A percentile compares a stretch with the other conserved stretches of the same genome.
Conservation (phyloP, 2,329 filamentous ascomycete species). For the Tympanopsis confertula region DNA sequence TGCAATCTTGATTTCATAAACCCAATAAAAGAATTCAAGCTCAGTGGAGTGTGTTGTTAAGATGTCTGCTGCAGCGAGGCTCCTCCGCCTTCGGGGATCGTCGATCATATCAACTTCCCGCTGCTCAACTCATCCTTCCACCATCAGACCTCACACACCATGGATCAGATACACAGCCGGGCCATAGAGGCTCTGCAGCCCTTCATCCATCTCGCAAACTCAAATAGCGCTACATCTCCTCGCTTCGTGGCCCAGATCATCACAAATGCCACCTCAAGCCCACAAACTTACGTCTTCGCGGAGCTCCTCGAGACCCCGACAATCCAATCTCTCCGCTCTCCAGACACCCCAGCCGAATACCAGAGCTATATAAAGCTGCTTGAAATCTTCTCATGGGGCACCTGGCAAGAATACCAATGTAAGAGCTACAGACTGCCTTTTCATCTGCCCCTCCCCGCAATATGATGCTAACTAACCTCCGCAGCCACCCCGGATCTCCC, state of each 20-base stretch:
- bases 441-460: background rate
- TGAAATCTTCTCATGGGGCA: conserved; percentile 59
- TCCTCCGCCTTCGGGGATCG: too few relatives aligned
- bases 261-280: conserved; percentile 50
- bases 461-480: background rate
- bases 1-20: too few relatives aligned
- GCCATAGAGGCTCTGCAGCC: conserved; percentile 39
- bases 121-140: too few relatives aligned
- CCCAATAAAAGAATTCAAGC: too few relatives aligned
- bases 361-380: conserved; percentile 38
- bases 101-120: too few relatives aligned
- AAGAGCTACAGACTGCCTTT: too few relatives aligned
- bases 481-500: conserved; percentile 39
- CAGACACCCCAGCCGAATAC: conserved; percentile 34
- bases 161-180: background rate
- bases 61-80: too few relatives aligned
- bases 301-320: conserved; percentile 54
- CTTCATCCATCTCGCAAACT: conserved; percentile 51
- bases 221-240: conserved; percentile 44
- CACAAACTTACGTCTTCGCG: conserved; percentile 56
- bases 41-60: too few relatives aligned
- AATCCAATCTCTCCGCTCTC: conserved; percentile 35
- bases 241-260: conserved; percentile 38
- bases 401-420: conserved; percentile 44
- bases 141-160: too few relatives aligned